Evolutionary conservation across 1,284 basidiomycete genomes (phyloP), one percentile per base, ranked within the genome.

Genomic region (Trichosporon inkin): DNA sequence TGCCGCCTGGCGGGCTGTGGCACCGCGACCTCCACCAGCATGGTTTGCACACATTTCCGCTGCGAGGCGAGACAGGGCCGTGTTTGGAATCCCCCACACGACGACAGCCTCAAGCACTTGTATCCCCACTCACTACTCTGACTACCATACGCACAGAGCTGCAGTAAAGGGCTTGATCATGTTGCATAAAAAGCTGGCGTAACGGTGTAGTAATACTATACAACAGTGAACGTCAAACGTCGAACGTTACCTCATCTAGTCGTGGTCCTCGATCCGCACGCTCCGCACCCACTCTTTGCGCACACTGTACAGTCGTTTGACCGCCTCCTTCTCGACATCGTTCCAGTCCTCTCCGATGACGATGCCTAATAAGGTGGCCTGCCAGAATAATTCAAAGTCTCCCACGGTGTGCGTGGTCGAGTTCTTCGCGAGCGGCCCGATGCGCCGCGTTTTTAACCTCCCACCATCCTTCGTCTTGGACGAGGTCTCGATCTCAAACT

Each of bases 401-500:
- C 44, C 44, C 22, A n/a, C 44, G 14, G 44, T 49, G 22, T 49
- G 44, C 44, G 24, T 32, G 14, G 44, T 7, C 24, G 44, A 28
- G 22, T 49, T 49, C 44, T 49, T 49, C 22, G 40, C 37, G 6
- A 62, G 40, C 35, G 62, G 53, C 36, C 61, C 37, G n/a, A 58
- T 38, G 13, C 66, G 51, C 10, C 58, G 63, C 3, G 66, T 61
- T 57, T 59, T 59, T 38, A 63, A 54, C 11, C 22, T 53, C 32
- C 55, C 64, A 2, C 47, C 55, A 6, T 11, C 39, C 16, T 34
- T 37, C 22, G 19, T 49, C 35, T 35, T 35, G 54, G 22, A 16
- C 32, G 52, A 39, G 20, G 62, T 63, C 13, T 66, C 65, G 16
- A 70, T 34, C 8, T 40, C 44, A 2, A 66, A 47, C 57, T 64